Base-by-base conservation (phyloP, 768 basidiomycete species). In the Lentinula raphanica region DNA sequence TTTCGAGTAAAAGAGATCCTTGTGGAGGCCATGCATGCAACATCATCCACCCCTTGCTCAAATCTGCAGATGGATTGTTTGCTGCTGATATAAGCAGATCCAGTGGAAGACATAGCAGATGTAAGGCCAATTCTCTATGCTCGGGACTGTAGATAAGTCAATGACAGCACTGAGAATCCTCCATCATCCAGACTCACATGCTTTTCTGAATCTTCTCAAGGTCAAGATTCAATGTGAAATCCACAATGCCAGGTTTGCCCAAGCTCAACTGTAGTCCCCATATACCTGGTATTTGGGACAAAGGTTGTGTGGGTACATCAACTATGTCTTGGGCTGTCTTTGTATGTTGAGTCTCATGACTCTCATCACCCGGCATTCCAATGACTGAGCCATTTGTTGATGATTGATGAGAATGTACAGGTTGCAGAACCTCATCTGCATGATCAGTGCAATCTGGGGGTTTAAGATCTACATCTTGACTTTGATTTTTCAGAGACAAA, bases 1-100 rank as follows among this genome's bases (percentile, higher is more conserved):
- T 68, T 58, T 75, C 71, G 29, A 83, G 64, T 39, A 80, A 69
- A 21, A 83, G 63, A 27, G 71, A 70, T 38, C 81, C 81, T 48
- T 71, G 69, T 35, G 63, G 57, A 45, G 82, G 82, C 82, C 82
- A 83, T 40, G 54, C 49, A 28, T 56, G 67, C 38, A 59, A 61
- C 50, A n/a, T 67, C 44, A 54, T 62, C 32, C 64, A 60, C 25
- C 19, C 49, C 8, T 46, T 45, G 6, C 56, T 29, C n/a, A 62
- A 17, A 5, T 64, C 57, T 23, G 62, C 42, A 15, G 40, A 39
- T 11, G 15, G 5, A 38, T 21, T 5, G 15, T 19, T 53, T 6
- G 23, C n/a, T 11, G 39, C 6, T 44, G 27, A 44, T 8, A 21
- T 19, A 21, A 72, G 49, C 36, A 58, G 63, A 3, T 68, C 58